phyloP scores from a whole-genome alignment of 768 basidiomycete genomes.

The Scleroderma bovista region DNA sequence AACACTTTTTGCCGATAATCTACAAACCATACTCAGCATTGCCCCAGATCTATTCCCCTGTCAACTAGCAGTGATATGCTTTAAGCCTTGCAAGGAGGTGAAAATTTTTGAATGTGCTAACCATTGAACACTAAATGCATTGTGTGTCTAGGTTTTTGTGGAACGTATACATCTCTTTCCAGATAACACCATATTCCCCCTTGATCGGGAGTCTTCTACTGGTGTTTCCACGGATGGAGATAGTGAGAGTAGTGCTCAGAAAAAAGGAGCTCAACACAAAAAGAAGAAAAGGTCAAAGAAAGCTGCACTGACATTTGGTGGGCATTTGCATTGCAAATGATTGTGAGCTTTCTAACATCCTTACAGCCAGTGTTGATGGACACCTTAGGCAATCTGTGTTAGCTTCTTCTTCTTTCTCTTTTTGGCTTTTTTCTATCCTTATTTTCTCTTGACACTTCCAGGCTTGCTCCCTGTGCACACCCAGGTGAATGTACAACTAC shows the following conservation, averaged over 20 bases:
- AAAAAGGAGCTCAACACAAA: neutral
- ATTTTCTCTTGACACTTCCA: conserved; percentile 7
- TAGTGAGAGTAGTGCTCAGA: neutral
- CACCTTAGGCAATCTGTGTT: conserved; percentile 4
- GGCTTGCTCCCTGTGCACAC: conserved; percentile 40
- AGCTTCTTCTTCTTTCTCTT: neutral
- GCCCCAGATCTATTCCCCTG: conserved; percentile 46
- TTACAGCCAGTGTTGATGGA: conserved; percentile 6
- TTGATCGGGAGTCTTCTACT: conserved; percentile 3
- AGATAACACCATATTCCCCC: conserved; percentile 13
- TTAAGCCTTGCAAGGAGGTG: conserved; percentile 45
- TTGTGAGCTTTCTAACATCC: neutral
- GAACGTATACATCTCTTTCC: conserved; percentile 15
- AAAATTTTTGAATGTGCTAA: neutral
- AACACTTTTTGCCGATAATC: conserved; percentile 10
- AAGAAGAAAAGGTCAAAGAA: conserved; percentile 4
- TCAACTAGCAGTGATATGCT: conserved; percentile 42
- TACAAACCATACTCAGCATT: conserved; percentile 36
- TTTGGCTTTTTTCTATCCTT: neutral
- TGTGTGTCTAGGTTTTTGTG: conserved; percentile 12
- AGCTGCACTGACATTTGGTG: conserved; percentile 13
- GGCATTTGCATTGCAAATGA: neutral
- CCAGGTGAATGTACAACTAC: conserved; percentile 39
- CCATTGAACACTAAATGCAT: neutral
- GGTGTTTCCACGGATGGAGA: conserved; percentile 1